Percentiles rank a stretch among this genome's conserved stretches.
phyloP scores from a whole-genome alignment of 31 red algal species.

The Odonthalia washingtoniensis region DNA sequence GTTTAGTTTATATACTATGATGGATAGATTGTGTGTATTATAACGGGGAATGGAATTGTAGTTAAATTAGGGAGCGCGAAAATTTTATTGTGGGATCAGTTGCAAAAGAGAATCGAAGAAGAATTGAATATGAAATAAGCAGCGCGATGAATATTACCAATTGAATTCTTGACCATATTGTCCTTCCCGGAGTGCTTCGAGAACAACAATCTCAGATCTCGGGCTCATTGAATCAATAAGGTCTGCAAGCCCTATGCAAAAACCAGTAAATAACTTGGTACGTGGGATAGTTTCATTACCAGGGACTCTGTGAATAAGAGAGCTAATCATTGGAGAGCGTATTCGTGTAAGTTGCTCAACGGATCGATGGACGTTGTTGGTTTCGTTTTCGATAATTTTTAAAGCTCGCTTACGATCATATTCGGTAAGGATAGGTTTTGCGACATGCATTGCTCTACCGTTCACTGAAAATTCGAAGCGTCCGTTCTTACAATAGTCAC shows the following conservation, averaged over 20 bases:
- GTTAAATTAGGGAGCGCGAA: no score
- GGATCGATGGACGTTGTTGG: conserved; percentile 69
- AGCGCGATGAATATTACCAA: no score
- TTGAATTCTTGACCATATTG: conserved; percentile 68
- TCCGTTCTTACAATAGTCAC: conserved; percentile 90
- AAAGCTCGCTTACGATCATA: conserved; percentile 76
- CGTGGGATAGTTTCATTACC: conserved; percentile 48
- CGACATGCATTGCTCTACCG: conserved; percentile 67
- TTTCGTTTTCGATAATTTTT: conserved; percentile 80
- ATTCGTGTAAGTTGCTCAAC: conserved; percentile 70
- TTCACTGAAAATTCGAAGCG: conserved; percentile 77
- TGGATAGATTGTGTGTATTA: no score
- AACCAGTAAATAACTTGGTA: conserved; percentile 8
- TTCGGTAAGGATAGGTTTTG: conserved; percentile 69
- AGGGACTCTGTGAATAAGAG: conserved; percentile 55
- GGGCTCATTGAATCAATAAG: conserved; percentile 65
- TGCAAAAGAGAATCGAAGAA: no score
- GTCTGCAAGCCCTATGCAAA: conserved; percentile 53
- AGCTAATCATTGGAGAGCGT: conserved; percentile 65
- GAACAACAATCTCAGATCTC: conserved; percentile 65
- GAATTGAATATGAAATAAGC: no score
- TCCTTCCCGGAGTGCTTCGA: conserved; percentile 73
- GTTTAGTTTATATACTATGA: no score
- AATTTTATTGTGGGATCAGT: no score
- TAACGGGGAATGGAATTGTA: no score